Evolutionary conservation across 2,329 filamentous ascomycete species (phyloP).

Genomic region (Aspergillus terreus): DNA sequence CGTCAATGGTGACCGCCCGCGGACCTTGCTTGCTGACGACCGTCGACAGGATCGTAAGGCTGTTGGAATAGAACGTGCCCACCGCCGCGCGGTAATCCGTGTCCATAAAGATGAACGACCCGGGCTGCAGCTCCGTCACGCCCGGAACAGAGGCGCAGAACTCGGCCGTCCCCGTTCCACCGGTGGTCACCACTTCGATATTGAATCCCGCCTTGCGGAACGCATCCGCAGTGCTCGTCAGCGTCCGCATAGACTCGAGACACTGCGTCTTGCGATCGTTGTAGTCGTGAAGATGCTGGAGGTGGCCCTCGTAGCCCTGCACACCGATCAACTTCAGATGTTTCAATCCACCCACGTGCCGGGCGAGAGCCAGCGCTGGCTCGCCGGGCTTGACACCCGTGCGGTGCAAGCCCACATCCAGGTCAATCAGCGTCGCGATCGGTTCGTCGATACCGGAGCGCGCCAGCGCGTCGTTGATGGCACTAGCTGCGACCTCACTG

Average conservation of each 20-base stretch:
- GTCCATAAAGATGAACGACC: conserved; percentile 57
- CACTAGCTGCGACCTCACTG: conserved; percentile 42
- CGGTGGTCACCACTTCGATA: conserved; percentile 51
- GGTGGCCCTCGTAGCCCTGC: conserved; percentile 53
- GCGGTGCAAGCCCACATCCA: conserved; percentile 51
- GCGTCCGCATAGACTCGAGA: conserved; percentile 44
- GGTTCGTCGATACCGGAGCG: conserved; percentile 33
- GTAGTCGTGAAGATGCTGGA: conserved; percentile 48
- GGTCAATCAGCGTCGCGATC: conserved; percentile 45
- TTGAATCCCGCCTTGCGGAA: conserved; percentile 41
- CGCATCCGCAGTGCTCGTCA: conserved; percentile 42
- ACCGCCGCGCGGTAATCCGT: conserved; percentile 54
- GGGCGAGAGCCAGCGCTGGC: conserved; percentile 39
- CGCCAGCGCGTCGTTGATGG: conserved; percentile 44
- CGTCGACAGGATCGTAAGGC: conserved; percentile 47
- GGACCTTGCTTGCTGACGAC: conserved; percentile 48
- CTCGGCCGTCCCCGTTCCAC: conserved; percentile 52
- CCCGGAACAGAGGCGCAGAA: conserved; percentile 51
- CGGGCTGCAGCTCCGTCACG: conserved; percentile 53
- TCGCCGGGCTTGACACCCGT: conserved; percentile 46
- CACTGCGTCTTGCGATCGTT: conserved; percentile 43
- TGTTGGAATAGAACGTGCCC: conserved; percentile 48
- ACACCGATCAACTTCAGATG: conserved; percentile 47
- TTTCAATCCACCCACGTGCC: conserved; percentile 33
- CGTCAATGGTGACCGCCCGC: conserved; percentile 47